Evolutionary conservation across 352 stramenopile species (phyloP).

Genomic region (Thalassiosira ordinaria): DNA sequence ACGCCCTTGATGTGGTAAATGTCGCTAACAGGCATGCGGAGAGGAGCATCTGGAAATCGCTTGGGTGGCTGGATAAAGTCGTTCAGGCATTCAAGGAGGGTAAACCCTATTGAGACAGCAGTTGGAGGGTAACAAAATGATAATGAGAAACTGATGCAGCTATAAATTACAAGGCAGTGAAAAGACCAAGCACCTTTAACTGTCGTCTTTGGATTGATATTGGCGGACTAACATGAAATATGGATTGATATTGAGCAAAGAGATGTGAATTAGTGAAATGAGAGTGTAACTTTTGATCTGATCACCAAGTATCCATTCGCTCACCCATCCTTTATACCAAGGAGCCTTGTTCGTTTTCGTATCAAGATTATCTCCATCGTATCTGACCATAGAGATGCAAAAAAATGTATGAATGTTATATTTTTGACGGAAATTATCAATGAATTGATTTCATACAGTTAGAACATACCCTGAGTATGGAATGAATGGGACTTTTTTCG

Average conservation of each 20-base stretch:
- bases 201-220: slow-evolving; percentile 83
- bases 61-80: slow-evolving; percentile 85
- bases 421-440: too few relatives aligned
- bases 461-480: slow-evolving; percentile 78
- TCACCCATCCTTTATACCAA: slow-evolving; percentile 88
- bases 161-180: too few relatives aligned
- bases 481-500: slow-evolving; percentile 86
- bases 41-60: slow-evolving; percentile 74
- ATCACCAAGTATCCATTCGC: too few relatives aligned
- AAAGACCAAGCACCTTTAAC: too few relatives aligned
- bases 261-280: too few relatives aligned
- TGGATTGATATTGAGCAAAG: too few relatives aligned
- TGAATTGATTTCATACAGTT: neutral
- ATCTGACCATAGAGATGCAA: too few relatives aligned
- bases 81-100: slow-evolving; percentile 85
- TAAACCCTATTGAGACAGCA: slow-evolving; percentile 46
- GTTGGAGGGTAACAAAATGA: slow-evolving; percentile 60
- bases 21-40: slow-evolving; percentile 87
- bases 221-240: too few relatives aligned
- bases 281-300: too few relatives aligned
- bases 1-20: slow-evolving; percentile 90
- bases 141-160: too few relatives aligned
- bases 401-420: too few relatives aligned
- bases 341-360: slow-evolving; percentile 84
- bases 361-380: slow-evolving; percentile 88